These are phyloP conservation scores for Stemphylium beticola DNA, from an alignment of 2,329 filamentous ascomycete species.

Conservation along the genomic window DNA sequence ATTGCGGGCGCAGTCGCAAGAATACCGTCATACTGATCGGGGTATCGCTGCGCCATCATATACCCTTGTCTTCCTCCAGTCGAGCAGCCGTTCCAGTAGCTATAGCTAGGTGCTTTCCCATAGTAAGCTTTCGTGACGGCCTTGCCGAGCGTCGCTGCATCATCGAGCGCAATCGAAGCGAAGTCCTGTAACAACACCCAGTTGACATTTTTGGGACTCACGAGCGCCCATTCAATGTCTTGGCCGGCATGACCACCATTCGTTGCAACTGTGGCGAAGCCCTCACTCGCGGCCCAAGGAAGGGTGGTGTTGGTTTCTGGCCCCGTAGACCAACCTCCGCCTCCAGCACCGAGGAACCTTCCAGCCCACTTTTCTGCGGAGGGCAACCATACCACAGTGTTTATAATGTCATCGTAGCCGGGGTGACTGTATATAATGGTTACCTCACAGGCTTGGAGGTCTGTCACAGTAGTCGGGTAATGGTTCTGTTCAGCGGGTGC, in stretches of 20 bases:
- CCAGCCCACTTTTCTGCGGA: conserved; percentile 26
- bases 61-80: conserved; percentile 35
- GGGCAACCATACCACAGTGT: conserved; percentile 29
- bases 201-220: conserved; percentile 27
- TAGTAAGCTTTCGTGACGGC: conserved; percentile 35
- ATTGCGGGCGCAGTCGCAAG: conserved; percentile 37
- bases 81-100: conserved; percentile 43
- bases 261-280: conserved; percentile 31
- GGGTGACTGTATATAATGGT: conserved; percentile 42
- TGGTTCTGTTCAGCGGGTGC: conserved; percentile 14
- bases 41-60: conserved; percentile 40
- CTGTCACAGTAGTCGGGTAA: conserved; percentile 9
- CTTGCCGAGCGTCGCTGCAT: conserved; percentile 39
- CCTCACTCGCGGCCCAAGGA: conserved; percentile 21
- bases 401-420: conserved; percentile 24
- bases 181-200: conserved; percentile 40
- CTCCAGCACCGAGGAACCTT: conserved; percentile 29
- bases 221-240: conserved; percentile 12
- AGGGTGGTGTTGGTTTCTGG: conserved; percentile 16
- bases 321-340: conserved; percentile 27
- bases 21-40: conserved; percentile 38
- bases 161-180: conserved; percentile 39
- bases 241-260: conserved; percentile 27
- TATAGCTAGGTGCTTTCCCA: conserved; percentile 30
- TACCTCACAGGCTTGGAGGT: conserved; percentile 43